Evolutionary conservation across 805 yeast genomes (phyloP).

Genomic region (Candida saitoana): DNA sequence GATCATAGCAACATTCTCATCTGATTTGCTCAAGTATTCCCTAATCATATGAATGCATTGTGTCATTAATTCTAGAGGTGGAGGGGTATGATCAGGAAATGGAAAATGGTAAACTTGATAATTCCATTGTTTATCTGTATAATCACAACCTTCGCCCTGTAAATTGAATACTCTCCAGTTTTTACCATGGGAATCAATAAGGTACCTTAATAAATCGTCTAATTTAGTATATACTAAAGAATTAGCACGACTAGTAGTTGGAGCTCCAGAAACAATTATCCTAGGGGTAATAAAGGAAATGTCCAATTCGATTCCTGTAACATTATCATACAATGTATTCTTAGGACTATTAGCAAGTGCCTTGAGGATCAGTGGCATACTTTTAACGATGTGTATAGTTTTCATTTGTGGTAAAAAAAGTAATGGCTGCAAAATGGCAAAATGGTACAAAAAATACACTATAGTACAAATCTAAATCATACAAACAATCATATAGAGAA

Average conservation of each 20-base stretch:
- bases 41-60: conserved; percentile 43
- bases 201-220: conserved; percentile 44
- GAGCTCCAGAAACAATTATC: conserved; percentile 74
- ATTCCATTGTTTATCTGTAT: conserved; percentile 35
- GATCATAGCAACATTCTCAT: conserved; percentile 54
- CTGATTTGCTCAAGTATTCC: conserved; percentile 29
- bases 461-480: too few relatives aligned
- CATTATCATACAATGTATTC: conserved; percentile 5
- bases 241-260: conserved; percentile 46
- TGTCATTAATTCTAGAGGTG: conserved; percentile 54
- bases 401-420: too few relatives aligned
- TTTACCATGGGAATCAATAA: conserved; percentile 43
- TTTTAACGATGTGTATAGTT: too few relatives aligned
- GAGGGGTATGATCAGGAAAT: conserved; percentile 75
- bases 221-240: conserved; percentile 51
- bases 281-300: conserved; percentile 62
- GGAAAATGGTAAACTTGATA: conserved; percentile 43
- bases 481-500: too few relatives aligned
- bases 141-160: conserved; percentile 51
- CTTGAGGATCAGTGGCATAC: not conserved
- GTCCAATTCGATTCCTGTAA: conserved; percentile 40
- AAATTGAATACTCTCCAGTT: conserved; percentile 76
- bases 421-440: too few relatives aligned
- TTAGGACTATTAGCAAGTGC: conserved; percentile 7
- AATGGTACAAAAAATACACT: too few relatives aligned